Conservation (phyloP, 1,284 basidiomycete species). For the Thecaphora frezii region DNA sequence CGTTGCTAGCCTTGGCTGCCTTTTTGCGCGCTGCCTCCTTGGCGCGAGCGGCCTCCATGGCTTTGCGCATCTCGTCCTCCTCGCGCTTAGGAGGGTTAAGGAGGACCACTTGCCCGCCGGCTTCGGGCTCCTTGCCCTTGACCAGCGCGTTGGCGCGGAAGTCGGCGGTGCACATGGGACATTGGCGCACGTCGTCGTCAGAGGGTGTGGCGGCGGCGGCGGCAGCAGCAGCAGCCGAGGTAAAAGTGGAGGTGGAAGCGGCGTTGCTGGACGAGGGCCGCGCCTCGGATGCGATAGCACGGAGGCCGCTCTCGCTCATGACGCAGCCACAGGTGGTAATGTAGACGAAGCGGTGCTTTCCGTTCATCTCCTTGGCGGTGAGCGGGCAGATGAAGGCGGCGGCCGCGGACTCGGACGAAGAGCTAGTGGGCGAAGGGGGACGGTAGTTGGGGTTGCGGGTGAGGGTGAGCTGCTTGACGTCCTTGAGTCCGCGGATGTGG, state of each 20-base stretch:
- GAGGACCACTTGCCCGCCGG: constrained; percentile 28
- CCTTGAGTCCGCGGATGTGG: constrained; percentile 48
- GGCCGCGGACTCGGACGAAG: constrained; percentile 7
- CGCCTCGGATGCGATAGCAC: constrained; percentile 13
- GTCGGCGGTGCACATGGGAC: constrained; percentile 36
- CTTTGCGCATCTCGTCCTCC: constrained; percentile 26
- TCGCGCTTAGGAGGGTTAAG: constrained; percentile 36
- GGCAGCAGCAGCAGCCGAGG: no score
- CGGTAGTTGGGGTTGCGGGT: constrained; percentile 30
- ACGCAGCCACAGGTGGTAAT: constrained; percentile 47
- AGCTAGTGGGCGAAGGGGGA: constrained; percentile 11
- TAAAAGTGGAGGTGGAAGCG: constrained; percentile 1
- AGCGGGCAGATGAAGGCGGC: constrained; percentile 52
- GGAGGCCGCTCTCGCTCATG: constrained; percentile 46
- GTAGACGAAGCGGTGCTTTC: constrained; percentile 50
- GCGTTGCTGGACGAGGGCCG: not conserved
- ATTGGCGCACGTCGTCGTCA: constrained; percentile 9
- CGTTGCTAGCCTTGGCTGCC: constrained; percentile 2
- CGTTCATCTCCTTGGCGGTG: constrained; percentile 50
- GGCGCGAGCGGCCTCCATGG: constrained; percentile 21
- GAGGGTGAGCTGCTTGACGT: constrained; percentile 40
- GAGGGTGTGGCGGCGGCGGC: not conserved
- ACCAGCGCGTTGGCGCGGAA: constrained; percentile 31
- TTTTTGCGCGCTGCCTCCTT: constrained; percentile 16
- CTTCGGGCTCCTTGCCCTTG: constrained; percentile 14